A percentile compares a stretch with the other conserved stretches of the same genome.
Conservation (phyloP, 257 asterid genomes). For the Verbena officinalis region DNA sequence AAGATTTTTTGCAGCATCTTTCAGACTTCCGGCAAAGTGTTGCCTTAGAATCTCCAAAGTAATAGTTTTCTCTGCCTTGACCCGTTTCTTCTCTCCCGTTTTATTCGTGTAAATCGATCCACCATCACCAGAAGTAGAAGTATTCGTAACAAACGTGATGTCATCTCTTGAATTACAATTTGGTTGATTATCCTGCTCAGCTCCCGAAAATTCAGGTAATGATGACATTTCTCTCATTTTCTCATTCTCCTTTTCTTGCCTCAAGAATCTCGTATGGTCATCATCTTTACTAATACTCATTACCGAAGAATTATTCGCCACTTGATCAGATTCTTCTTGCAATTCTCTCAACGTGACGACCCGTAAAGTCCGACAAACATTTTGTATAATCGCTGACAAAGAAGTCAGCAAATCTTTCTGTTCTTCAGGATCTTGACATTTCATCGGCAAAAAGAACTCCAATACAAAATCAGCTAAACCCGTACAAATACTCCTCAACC, state of each 20-base stretch:
- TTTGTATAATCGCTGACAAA: conserved; percentile 64
- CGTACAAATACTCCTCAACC: conserved; percentile 65
- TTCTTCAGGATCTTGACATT: conserved; percentile 62
- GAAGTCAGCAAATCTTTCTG: conserved; percentile 70
- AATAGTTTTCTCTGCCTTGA: conserved; percentile 70
- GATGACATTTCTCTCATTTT: conserved; percentile 21
- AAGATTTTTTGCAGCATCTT: conserved; percentile 91
- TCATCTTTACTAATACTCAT: conserved; percentile 32
- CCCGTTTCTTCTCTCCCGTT: conserved; percentile 60
- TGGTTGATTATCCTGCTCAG: conserved; percentile 33
- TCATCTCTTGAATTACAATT: conserved; percentile 44
- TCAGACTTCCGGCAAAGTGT: conserved; percentile 91
- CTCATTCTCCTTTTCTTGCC: conserved; percentile 32
- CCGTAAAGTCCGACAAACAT: conserved; percentile 62
- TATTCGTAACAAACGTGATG: conserved; percentile 34
- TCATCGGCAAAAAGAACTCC: conserved; percentile 82
- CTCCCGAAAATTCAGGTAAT: conserved; percentile 29
- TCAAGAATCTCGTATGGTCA: conserved; percentile 18
- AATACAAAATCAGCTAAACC: conserved; percentile 73
- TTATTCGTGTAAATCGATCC: conserved; percentile 38
- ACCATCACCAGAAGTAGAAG: conserved; percentile 48
- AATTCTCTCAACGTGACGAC: conserved; percentile 74
- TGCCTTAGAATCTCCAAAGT: conserved; percentile 83
- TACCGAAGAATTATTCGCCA: conserved; percentile 4
- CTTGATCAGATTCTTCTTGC: conserved; percentile 51